These are phyloP conservation scores for Mimosa bimucronata DNA, from an alignment of 306 rosid genomes.

Conservation along the genomic window DNA sequence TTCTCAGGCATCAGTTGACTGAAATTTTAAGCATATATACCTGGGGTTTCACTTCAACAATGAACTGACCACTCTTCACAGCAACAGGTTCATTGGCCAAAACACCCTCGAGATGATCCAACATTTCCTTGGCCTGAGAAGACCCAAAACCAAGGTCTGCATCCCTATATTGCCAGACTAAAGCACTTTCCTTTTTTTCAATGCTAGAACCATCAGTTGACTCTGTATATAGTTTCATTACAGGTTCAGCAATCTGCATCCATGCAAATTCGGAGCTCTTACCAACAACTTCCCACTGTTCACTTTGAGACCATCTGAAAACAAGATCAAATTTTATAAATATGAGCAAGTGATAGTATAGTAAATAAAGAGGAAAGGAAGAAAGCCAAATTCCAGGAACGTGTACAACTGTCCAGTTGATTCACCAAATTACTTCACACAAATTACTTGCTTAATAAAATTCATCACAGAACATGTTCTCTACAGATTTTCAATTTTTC, in stretches of 20 bases:
- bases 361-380: background rate
- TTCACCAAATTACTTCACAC: background rate
- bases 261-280: slow-evolving; percentile 69
- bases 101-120: slow-evolving; percentile 86
- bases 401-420: background rate
- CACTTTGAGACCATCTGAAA: slow-evolving; percentile 62
- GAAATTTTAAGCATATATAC: slow-evolving; percentile 37
- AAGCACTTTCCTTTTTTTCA: slow-evolving; percentile 78
- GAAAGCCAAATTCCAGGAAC: background rate
- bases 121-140: slow-evolving; percentile 83
- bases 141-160: slow-evolving; percentile 82
- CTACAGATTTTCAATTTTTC: background rate
- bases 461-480: background rate
- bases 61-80: slow-evolving; percentile 78
- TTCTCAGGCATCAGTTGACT: slow-evolving; percentile 3
- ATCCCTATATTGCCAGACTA: slow-evolving; percentile 84
- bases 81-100: slow-evolving; percentile 88
- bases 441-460: background rate
- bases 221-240: slow-evolving; percentile 75
- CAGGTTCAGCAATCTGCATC: slow-evolving; percentile 83
- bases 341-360: slow-evolving; percentile 16
- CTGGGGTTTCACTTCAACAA: slow-evolving; percentile 87
- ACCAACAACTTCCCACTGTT: slow-evolving; percentile 65
- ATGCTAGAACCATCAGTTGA: slow-evolving; percentile 83
- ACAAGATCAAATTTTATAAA: slow-evolving; percentile 26